phyloP scores from a whole-genome alignment of 2,329 filamentous ascomycete species.

The Colletotrichum acutatum region DNA sequence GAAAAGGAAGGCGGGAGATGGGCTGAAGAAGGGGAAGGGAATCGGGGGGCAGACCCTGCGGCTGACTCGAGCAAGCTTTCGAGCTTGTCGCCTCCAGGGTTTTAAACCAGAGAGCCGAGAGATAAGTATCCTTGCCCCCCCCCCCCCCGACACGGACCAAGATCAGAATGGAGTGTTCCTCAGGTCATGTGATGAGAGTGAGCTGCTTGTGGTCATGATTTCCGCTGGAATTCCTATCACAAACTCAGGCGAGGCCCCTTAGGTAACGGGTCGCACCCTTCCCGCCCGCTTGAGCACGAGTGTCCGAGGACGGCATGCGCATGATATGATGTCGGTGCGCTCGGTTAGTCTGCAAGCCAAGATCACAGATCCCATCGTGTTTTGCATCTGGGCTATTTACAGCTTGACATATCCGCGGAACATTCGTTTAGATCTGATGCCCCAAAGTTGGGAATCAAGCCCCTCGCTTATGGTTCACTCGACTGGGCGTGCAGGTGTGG shows the following conservation, averaged over 20 bases:
- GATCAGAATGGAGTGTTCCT: neutral
- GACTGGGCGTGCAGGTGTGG: neutral
- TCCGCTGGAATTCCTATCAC: neutral
- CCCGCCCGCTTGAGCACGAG: neutral
- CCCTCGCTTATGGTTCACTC: neutral
- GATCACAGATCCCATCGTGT: neutral
- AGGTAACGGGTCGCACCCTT: neutral
- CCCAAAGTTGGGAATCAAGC: neutral
- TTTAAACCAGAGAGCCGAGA: neutral
- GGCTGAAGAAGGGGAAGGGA: neutral
- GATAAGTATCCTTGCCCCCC: neutral
- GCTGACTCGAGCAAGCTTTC: slow-evolving; percentile 20
- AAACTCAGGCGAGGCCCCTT: neutral
- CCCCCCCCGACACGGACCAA: slow-evolving; percentile 20
- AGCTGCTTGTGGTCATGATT: neutral
- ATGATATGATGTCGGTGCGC: neutral
- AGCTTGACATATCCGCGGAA: neutral
- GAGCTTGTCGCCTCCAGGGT: neutral
- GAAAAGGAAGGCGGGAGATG: neutral
- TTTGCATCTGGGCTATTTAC: neutral
- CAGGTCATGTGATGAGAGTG: neutral
- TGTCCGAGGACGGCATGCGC: neutral
- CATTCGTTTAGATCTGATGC: no score
- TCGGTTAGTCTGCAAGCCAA: neutral
- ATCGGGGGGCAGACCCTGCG: neutral